Conservation (phyloP, 257 asterid species). For the Vinca minor region DNA sequence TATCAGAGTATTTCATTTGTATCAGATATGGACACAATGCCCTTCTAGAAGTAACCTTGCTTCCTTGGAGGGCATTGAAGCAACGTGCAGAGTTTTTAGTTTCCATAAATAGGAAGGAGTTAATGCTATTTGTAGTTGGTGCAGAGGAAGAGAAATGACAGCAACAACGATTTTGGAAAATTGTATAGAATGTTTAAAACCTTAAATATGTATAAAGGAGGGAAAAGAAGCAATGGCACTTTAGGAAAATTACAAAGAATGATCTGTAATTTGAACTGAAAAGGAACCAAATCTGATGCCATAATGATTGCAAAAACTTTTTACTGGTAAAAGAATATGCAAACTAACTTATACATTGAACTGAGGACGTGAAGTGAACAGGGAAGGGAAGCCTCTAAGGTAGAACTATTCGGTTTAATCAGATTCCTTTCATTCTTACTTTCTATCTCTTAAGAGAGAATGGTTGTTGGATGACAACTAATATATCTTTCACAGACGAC, state of each 20-base stretch:
- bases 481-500: neutral
- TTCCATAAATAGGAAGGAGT: neutral
- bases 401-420: neutral
- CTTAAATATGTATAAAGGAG: neutral
- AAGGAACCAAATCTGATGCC: neutral
- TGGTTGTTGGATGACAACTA: neutral
- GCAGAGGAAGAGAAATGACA: neutral
- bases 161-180: neutral
- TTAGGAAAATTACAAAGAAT: too few relatives aligned
- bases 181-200: neutral
- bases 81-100: neutral
- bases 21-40: neutral
- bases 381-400: neutral
- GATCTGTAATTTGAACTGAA: too few relatives aligned
- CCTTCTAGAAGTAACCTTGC: neutral
- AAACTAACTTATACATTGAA: neutral
- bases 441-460: neutral
- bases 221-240: too few relatives aligned
- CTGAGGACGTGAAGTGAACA: neutral
- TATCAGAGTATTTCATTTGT: neutral
- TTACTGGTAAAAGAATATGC: neutral
- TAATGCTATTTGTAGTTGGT: neutral
- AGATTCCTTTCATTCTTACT: neutral
- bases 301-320: neutral
- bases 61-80: neutral